phyloP scores from a whole-genome alignment of 352 stramenopile species.

The Pythium biforme region DNA sequence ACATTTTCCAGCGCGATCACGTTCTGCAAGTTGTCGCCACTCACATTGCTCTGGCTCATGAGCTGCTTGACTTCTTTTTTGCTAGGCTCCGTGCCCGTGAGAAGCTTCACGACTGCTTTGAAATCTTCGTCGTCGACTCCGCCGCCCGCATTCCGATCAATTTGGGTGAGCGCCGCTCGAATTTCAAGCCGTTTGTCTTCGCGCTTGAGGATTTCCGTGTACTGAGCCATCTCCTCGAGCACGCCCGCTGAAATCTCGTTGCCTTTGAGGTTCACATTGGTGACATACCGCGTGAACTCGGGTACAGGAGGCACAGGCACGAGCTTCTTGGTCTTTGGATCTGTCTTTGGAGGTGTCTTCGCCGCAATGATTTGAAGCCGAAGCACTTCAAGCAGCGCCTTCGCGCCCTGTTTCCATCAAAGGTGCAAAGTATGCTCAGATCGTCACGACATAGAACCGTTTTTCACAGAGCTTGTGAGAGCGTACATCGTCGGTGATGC shows the following conservation, averaged over 20 bases:
- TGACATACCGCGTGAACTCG: slow-evolving; percentile 72
- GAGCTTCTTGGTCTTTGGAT: slow-evolving; percentile 53
- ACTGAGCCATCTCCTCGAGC: slow-evolving; percentile 69
- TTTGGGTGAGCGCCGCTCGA: slow-evolving; percentile 60
- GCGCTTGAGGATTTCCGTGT: slow-evolving; percentile 65
- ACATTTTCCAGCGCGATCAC: slow-evolving; percentile 67
- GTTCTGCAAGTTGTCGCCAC: slow-evolving; percentile 49
- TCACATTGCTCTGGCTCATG: slow-evolving; percentile 52
- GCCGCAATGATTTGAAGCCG: slow-evolving; percentile 72
- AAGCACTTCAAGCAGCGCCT: slow-evolving; percentile 70
- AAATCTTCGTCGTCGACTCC: slow-evolving; percentile 78
- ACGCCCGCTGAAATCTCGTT: slow-evolving; percentile 69
- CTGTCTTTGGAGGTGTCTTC: slow-evolving; percentile 51
- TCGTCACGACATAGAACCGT: neutral
- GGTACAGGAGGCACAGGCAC: slow-evolving; percentile 36
- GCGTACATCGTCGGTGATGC: slow-evolving; percentile 73
- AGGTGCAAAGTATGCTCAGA: neutral
- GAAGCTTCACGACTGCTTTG: slow-evolving; percentile 71
- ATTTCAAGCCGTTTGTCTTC: slow-evolving; percentile 85
- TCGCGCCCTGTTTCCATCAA: slow-evolving; percentile 45
- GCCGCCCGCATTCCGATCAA: slow-evolving; percentile 57
- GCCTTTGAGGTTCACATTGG: slow-evolving; percentile 70
- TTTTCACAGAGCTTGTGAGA: neutral
- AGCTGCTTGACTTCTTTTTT: slow-evolving; percentile 75
- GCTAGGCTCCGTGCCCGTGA: slow-evolving; percentile 66